phyloP scores from a whole-genome alignment of 2,329 filamentous ascomycete genomes.

The Colletotrichum sp. region DNA sequence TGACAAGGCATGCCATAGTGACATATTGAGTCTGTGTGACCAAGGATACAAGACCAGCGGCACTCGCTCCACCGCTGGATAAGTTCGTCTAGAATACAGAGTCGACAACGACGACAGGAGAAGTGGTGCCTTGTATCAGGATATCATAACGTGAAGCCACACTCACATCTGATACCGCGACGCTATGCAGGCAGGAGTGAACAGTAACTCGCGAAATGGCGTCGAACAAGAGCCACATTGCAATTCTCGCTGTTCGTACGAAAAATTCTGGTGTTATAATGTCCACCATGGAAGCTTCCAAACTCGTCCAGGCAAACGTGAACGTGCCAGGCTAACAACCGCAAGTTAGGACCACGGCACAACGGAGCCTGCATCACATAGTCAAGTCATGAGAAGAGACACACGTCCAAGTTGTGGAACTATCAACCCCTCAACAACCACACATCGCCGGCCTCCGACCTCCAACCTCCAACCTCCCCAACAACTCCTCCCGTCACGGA shows the following conservation, averaged over 20 bases:
- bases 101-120: not conserved
- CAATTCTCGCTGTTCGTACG: too few relatives aligned
- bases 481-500: not conserved
- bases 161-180: not conserved
- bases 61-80: not conserved
- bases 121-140: not conserved
- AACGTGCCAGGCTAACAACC: not conserved
- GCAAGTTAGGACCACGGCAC: not conserved
- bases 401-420: not conserved
- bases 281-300: not conserved
- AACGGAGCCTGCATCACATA: not conserved
- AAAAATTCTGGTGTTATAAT: not conserved
- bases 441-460: not conserved
- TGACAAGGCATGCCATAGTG: not conserved
- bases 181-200: not conserved
- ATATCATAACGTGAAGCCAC: not conserved
- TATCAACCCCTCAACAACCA: not conserved
- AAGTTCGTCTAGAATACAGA: not conserved
- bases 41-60: not conserved
- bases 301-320: not conserved
- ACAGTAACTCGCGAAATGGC: not conserved
- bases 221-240: accelerated
- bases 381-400: not conserved
- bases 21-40: not conserved
- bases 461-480: not conserved